Evolutionary conservation across 225 moss, liverwort and hornwort genomes (phyloP).

Genomic region (Takakia lepidozioides): DNA sequence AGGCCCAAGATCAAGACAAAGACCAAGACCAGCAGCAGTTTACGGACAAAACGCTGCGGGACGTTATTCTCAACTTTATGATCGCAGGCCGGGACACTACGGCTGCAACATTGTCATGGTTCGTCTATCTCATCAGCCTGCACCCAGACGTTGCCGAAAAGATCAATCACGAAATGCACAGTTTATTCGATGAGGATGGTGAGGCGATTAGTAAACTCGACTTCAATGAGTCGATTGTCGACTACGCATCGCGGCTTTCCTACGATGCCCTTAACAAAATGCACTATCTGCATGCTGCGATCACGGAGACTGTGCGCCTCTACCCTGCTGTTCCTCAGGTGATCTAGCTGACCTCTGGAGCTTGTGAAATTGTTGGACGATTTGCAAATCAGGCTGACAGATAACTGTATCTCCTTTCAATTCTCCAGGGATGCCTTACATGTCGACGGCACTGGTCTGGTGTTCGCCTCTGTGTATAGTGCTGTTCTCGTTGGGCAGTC

Average conservation of each 20-base stretch:
- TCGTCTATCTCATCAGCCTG: conserved; percentile 20
- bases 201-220: conserved; percentile 1
- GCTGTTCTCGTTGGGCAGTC: not conserved
- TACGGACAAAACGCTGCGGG: conserved; percentile 31
- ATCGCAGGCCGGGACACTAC: conserved; percentile 47
- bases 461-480: not conserved
- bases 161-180: conserved; percentile 24
- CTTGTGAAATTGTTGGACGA: not conserved
- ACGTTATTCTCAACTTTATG: conserved; percentile 49
- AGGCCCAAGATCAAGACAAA: too few relatives aligned
- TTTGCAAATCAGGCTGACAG: not conserved
- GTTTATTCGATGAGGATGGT: conserved; percentile 3
- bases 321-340: conserved; percentile 48
- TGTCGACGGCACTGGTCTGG: too few relatives aligned
- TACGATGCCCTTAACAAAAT: conserved; percentile 29
- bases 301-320: conserved; percentile 25
- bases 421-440: too few relatives aligned
- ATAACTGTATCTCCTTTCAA: too few relatives aligned
- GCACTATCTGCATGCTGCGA: conserved; percentile 29
- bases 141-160: conserved; percentile 22
- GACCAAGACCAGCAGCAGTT: conserved; percentile 19
- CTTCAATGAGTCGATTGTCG: conserved; percentile 16
- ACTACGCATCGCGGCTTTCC: conserved; percentile 14
- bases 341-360: not conserved
- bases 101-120: conserved; percentile 28